phyloP scores from a whole-genome alignment of 2,329 filamentous ascomycete species.

The Aspergillus vadensis region DNA sequence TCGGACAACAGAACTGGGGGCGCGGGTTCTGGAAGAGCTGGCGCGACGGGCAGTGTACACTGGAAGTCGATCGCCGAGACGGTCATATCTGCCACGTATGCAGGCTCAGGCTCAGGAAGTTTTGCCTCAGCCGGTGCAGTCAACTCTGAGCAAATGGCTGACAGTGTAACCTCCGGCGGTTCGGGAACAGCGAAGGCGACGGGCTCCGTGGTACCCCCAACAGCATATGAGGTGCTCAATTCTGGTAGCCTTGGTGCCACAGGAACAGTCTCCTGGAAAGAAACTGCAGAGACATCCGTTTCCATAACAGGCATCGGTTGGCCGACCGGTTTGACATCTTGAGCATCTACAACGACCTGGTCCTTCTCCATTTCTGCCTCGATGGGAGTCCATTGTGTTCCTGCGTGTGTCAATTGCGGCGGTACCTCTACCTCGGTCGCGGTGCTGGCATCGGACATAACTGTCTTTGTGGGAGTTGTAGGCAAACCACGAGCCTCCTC shows the following conservation, averaged over 20 bases:
- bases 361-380: slow-evolving; percentile 22
- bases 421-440: slow-evolving; percentile 20
- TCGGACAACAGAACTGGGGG: slow-evolving; percentile 21
- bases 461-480: slow-evolving; percentile 22
- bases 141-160: slow-evolving; percentile 35
- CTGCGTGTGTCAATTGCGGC: slow-evolving; percentile 39
- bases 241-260: slow-evolving; percentile 46
- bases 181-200: slow-evolving; percentile 22
- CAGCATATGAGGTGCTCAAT: slow-evolving; percentile 36
- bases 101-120: slow-evolving; percentile 26
- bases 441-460: slow-evolving; percentile 21
- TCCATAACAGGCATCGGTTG: slow-evolving; percentile 24
- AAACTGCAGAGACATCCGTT: slow-evolving; percentile 36
- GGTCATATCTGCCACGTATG: slow-evolving; percentile 23
- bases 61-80: slow-evolving; percentile 23
- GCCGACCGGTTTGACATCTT: slow-evolving; percentile 19
- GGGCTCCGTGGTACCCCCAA: slow-evolving; percentile 34
- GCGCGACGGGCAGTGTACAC: slow-evolving; percentile 26
- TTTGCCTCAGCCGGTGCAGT: slow-evolving; percentile 25
- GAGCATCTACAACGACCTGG: slow-evolving; percentile 34
- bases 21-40: slow-evolving; percentile 23
- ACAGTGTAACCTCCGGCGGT: slow-evolving; percentile 32
- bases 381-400: slow-evolving; percentile 47
- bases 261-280: slow-evolving; percentile 39
- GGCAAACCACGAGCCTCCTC: slow-evolving; percentile 22